Conservation (phyloP, 371 early-diverging fungal species). For the Circinella minor region DNA sequence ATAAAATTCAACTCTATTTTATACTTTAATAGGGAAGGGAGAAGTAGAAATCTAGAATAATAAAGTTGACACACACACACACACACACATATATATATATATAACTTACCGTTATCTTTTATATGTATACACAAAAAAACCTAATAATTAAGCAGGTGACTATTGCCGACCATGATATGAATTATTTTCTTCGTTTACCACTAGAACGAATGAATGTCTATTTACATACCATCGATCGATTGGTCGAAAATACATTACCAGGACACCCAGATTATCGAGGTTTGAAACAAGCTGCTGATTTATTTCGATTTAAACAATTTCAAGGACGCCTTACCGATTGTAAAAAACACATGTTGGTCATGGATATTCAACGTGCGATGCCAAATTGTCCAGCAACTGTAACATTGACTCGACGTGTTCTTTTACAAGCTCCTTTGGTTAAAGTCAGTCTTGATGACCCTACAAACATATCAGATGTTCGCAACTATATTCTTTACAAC, state of each 20-base stretch:
- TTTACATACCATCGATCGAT: neutral
- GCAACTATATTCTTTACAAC: conserved; percentile 38
- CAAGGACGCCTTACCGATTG: conserved; percentile 23
- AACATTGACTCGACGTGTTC: conserved; percentile 27
- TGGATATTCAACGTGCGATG: conserved; percentile 26
- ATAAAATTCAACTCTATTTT: no score
- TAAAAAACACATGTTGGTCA: conserved; percentile 20
- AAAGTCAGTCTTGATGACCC: conserved; percentile 35
- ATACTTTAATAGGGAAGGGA: no score
- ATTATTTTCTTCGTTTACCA: conserved; percentile 5
- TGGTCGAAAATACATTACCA: neutral
- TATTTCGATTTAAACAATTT: conserved; percentile 11
- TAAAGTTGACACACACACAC: no score
- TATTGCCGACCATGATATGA: conserved; percentile 2
- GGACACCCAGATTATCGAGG: conserved; percentile 9
- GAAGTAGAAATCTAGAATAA: no score
- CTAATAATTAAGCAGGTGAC: neutral
- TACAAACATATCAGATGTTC: conserved; percentile 21
- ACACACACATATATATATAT: neutral
- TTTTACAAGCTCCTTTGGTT: conserved; percentile 27
- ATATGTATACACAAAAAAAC: no score
- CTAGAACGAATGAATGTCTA: neutral
- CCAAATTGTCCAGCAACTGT: conserved; percentile 26
- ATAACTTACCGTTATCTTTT: neutral
- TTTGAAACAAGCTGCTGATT: conserved; percentile 6